A percentile compares a stretch with the other conserved stretches of the same genome.
Conservation (phyloP, 768 basidiomycete species). For the Lepiota brunneoincarnata region DNA sequence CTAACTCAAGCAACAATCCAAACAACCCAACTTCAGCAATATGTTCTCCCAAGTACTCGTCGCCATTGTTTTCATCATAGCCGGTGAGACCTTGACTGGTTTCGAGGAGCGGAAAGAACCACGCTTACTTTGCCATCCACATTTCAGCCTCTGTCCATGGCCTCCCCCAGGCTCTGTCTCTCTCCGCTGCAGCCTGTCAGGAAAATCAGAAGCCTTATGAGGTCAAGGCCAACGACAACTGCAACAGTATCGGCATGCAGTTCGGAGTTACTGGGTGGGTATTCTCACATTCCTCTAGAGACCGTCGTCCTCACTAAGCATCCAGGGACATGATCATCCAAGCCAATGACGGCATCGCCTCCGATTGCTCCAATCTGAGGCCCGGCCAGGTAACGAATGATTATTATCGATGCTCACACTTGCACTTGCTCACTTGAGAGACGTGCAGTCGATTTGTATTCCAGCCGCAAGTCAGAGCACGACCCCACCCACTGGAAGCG, state of each 20-base stretch:
- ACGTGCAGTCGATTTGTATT: not conserved
- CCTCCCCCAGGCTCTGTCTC: not conserved
- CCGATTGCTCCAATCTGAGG: not conserved
- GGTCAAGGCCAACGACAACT: not conserved
- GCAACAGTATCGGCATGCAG: not conserved
- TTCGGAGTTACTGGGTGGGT: not conserved
- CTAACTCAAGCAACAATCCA: too few relatives aligned
- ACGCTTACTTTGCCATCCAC: not conserved
- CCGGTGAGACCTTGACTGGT: not conserved
- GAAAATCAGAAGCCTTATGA: not conserved
- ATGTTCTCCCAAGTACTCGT: not conserved
- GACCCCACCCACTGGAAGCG: too few relatives aligned
- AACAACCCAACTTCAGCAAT: too few relatives aligned
- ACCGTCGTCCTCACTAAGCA: not conserved
- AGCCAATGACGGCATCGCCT: not conserved
- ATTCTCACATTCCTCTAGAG: too few relatives aligned
- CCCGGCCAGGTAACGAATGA: not conserved
- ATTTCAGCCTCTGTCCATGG: not conserved
- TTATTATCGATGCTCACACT: not conserved
- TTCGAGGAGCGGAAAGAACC: not conserved
- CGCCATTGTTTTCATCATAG: not conserved
- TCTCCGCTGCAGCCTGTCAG: not conserved
- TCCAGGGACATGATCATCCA: not conserved
- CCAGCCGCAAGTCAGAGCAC: not conserved
- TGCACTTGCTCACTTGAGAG: not conserved